phyloP scores from a whole-genome alignment of 2,329 filamentous ascomycete species.

The Emergomyces africanus region DNA sequence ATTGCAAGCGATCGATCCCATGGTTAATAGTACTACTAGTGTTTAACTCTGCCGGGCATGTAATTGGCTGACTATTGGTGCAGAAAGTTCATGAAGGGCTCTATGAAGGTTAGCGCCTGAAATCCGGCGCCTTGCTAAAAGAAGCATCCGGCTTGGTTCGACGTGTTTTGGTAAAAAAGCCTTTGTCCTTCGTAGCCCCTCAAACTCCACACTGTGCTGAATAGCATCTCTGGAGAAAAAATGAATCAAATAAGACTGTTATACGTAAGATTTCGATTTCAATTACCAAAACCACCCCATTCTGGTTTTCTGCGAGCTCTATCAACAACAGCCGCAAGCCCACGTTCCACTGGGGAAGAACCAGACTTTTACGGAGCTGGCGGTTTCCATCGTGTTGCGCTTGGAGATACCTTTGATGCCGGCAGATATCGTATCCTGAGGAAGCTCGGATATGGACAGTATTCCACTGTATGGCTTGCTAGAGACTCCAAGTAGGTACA shows the following conservation, averaged over 20 bases:
- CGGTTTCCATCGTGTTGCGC: conserved; percentile 77
- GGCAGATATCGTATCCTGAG: conserved; percentile 82
- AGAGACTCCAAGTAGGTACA: conserved; percentile 55
- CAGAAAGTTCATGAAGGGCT: too few relatives aligned
- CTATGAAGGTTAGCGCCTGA: too few relatives aligned
- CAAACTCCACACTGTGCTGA: not conserved
- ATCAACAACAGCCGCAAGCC: not conserved
- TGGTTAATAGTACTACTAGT: too few relatives aligned
- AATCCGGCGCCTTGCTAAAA: not conserved
- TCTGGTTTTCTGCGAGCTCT: not conserved
- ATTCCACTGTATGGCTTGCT: conserved; percentile 74
- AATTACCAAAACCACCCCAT: not conserved
- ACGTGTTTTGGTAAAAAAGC: too few relatives aligned
- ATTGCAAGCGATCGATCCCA: too few relatives aligned
- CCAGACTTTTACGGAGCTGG: conserved; percentile 93
- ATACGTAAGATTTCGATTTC: not conserved
- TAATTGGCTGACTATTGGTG: too few relatives aligned
- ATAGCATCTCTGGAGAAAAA: not conserved
- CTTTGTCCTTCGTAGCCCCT: not conserved
- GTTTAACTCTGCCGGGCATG: too few relatives aligned
- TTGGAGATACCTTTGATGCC: conserved; percentile 87
- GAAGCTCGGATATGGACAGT: conserved; percentile 90
- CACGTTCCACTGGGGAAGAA: conserved; percentile 46
- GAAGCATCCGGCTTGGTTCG: not conserved
- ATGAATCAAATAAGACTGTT: not conserved